Evolutionary conservation across 208 protist genomes (phyloP).

Genomic region (Trypanosoma caninum): DNA sequence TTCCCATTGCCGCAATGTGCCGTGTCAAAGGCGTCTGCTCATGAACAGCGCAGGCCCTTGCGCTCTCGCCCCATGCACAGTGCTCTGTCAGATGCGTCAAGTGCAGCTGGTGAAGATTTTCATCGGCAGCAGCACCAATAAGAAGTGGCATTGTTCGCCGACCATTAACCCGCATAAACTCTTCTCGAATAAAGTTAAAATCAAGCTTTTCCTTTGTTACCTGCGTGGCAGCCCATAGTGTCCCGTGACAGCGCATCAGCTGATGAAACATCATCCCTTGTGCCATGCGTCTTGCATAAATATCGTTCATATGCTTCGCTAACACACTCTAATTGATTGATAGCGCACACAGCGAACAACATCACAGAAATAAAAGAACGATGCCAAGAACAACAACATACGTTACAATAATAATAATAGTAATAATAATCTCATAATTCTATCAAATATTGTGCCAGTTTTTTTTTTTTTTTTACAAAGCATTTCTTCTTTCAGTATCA

Average conservation of each 20-base stretch:
- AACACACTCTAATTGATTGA: not conserved
- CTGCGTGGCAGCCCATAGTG: slow-evolving; percentile 84
- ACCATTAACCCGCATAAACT: slow-evolving; percentile 88
- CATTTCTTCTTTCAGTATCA: too few relatives aligned
- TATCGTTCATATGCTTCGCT: slow-evolving; percentile 69
- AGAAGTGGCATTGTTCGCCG: slow-evolving; percentile 81
- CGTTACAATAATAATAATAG: too few relatives aligned
- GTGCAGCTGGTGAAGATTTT: slow-evolving; percentile 59
- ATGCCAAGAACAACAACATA: too few relatives aligned
- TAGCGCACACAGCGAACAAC: too few relatives aligned
- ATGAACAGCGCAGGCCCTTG: slow-evolving; percentile 74
- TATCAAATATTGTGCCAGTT: too few relatives aligned
- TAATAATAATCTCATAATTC: too few relatives aligned
- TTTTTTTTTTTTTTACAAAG: too few relatives aligned
- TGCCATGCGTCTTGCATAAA: slow-evolving; percentile 72
- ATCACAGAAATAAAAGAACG: too few relatives aligned
- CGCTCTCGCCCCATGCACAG: slow-evolving; percentile 76
- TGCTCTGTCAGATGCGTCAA: slow-evolving; percentile 77
- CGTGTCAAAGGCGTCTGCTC: slow-evolving; percentile 81
- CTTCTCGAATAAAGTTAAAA: slow-evolving; percentile 73
- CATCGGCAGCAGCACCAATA: slow-evolving; percentile 48
- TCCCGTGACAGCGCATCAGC: slow-evolving; percentile 81
- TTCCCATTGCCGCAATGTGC: slow-evolving; percentile 80
- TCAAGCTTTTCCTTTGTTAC: slow-evolving; percentile 82
- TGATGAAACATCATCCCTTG: slow-evolving; percentile 88